Conservation (phyloP, 768 basidiomycete species). For the Hygrocybe coccinea region DNA sequence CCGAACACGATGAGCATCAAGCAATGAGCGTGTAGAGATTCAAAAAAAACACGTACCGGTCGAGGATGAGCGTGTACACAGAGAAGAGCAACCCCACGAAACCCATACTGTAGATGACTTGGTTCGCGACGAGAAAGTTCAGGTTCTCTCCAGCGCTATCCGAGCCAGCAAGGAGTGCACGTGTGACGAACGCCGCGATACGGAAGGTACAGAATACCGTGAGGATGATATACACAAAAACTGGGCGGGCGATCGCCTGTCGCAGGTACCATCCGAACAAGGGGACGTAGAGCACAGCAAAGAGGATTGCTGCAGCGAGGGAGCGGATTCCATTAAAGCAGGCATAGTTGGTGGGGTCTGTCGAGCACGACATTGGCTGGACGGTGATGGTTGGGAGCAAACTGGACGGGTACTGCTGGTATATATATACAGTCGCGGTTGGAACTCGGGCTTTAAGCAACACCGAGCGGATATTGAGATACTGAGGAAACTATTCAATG, state of each 20-base stretch:
- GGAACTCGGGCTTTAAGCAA: no score
- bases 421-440: no score
- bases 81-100: constrained; percentile 43
- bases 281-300: constrained; percentile 32
- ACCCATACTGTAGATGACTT: constrained; percentile 39
- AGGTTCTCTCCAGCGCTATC: constrained; percentile 30
- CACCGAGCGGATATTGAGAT: no score
- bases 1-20: not conserved
- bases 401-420: no score
- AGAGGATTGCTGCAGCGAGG: constrained; percentile 31
- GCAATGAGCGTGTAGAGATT: not conserved
- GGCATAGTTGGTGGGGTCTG: constrained; percentile 27
- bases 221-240: constrained; percentile 32
- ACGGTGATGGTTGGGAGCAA: no score
- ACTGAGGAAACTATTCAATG: no score
- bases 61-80: constrained; percentile 38
- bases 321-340: constrained; percentile 31
- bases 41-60: constrained; percentile 27
- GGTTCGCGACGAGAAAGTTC: constrained; percentile 33
- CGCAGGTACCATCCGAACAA: constrained; percentile 27
- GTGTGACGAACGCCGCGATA: constrained; percentile 36
- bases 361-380: not conserved
- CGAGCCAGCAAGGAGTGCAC: constrained; percentile 33
- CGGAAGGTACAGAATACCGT: constrained; percentile 39
- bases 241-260: constrained; percentile 29